Conservation (phyloP, 441 rosid species). For the Omphalea diandra region DNA sequence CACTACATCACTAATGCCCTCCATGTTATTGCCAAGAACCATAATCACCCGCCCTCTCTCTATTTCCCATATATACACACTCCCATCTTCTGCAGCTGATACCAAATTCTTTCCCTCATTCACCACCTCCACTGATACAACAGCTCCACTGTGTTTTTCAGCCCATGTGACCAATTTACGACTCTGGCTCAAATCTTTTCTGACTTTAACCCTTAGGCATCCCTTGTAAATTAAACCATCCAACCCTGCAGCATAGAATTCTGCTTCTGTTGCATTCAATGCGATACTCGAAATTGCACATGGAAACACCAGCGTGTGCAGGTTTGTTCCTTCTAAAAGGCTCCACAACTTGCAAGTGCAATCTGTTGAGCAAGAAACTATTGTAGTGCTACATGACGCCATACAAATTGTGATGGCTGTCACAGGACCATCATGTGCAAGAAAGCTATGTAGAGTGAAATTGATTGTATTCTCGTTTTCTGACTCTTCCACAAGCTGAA, state of each 20-base stretch:
- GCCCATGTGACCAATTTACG: slow-evolving; percentile 17
- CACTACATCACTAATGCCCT: slow-evolving; percentile 33
- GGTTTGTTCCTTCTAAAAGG: slow-evolving; percentile 26
- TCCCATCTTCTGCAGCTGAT: slow-evolving; percentile 47
- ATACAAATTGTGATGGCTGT: slow-evolving; percentile 25
- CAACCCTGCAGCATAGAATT: slow-evolving; percentile 42
- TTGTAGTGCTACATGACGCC: slow-evolving; percentile 18
- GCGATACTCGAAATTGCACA: slow-evolving; percentile 32
- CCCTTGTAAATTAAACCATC: slow-evolving; percentile 41
- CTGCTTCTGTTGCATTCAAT: slow-evolving; percentile 28
- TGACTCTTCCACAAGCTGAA: slow-evolving; percentile 31
- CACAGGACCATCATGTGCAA: slow-evolving; percentile 43
- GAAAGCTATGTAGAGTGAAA: slow-evolving; percentile 22
- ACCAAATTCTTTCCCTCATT: slow-evolving; percentile 35
- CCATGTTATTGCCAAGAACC: slow-evolving; percentile 27
- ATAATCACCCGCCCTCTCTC: slow-evolving; percentile 27
- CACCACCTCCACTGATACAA: slow-evolving; percentile 30
- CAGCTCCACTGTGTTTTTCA: slow-evolving; percentile 29
- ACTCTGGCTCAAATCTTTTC: slow-evolving; percentile 9
- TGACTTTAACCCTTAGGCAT: slow-evolving; percentile 15
- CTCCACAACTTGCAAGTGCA: slow-evolving; percentile 42
- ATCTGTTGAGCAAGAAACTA: slow-evolving; percentile 41
- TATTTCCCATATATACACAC: slow-evolving; percentile 34
- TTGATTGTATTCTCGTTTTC: neutral
- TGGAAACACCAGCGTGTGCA: slow-evolving; percentile 37